Percentiles rank a stretch among this genome's conserved stretches.
Evolutionary conservation across 208 protist genomes (phyloP).

Genomic region (Herpetomonas muscarum): DNA sequence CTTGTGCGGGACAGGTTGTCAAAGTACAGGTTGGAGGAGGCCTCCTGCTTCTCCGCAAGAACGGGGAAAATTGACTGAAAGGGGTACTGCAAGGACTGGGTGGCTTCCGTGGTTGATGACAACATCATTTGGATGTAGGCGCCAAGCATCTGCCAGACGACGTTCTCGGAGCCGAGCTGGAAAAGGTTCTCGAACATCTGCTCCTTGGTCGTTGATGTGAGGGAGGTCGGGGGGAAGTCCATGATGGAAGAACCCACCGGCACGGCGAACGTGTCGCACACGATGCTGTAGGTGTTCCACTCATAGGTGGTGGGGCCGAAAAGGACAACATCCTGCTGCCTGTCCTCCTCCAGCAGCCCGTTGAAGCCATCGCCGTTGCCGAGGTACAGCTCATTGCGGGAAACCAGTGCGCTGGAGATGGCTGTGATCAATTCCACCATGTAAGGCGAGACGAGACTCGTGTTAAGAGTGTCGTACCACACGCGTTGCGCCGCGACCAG

Average conservation of each 20-base stretch:
- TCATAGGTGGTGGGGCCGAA: conserved; percentile 9
- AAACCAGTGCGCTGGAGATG: not conserved
- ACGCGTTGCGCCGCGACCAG: conserved; percentile 5
- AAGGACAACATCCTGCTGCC: not conserved
- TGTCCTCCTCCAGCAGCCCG: conserved; percentile 2
- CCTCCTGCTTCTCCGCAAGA: not conserved
- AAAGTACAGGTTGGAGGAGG: conserved; percentile 1
- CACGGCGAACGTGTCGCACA: not conserved
- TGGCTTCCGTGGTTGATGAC: not conserved
- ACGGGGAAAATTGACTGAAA: not conserved
- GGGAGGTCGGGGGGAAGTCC: not conserved
- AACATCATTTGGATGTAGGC: conserved; percentile 5
- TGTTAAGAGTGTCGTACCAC: conserved; percentile 3
- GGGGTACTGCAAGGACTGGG: not conserved
- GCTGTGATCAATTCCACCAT: not conserved
- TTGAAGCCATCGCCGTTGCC: conserved; percentile 1
- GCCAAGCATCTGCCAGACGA: conserved; percentile 11
- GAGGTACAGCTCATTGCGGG: conserved; percentile 9
- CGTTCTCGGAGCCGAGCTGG: conserved; percentile 10
- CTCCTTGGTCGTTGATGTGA: not conserved
- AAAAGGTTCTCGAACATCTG: conserved; percentile 6
- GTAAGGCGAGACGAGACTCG: conserved; percentile 1
- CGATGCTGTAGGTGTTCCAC: not conserved
- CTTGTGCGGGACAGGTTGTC: not conserved
- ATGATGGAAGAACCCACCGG: conserved; percentile 3